Evolutionary conservation across 2,329 filamentous ascomycete genomes (phyloP).

Genomic region (Aspergillus carbonarius): DNA sequence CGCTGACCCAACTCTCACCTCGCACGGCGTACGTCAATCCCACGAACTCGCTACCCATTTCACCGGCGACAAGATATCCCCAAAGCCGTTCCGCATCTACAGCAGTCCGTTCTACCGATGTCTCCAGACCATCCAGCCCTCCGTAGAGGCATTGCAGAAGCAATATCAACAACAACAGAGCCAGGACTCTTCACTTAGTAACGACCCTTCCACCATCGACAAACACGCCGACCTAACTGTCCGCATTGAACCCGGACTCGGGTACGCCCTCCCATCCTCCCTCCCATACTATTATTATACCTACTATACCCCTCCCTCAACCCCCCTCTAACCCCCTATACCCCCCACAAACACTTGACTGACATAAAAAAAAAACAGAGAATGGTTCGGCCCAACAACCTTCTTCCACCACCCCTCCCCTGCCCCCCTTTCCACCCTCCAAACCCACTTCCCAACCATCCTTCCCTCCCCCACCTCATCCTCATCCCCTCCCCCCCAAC

Average conservation of each 20-base stretch:
- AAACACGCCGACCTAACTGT: conserved; percentile 39
- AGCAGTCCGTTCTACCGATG: conserved; percentile 85
- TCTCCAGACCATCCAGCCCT: conserved; percentile 76
- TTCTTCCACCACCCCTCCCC: conserved; percentile 82
- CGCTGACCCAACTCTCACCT: conserved; percentile 81
- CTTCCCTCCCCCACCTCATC: conserved; percentile 50
- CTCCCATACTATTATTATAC: neutral
- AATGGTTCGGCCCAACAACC: conserved; percentile 84
- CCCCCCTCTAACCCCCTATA: neutral
- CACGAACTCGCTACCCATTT: conserved; percentile 64
- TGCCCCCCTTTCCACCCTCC: conserved; percentile 62
- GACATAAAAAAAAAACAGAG: conserved; percentile 48
- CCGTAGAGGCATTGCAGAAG: conserved; percentile 43
- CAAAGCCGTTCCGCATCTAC: conserved; percentile 61
- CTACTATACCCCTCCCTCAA: neutral
- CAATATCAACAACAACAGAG: conserved; percentile 20
- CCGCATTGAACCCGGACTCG: conserved; percentile 53
- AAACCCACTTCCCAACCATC: conserved; percentile 59
- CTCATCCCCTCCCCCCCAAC: conserved; percentile 28
- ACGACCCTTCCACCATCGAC: conserved; percentile 31
- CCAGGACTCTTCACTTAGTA: neutral
- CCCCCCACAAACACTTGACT: neutral
- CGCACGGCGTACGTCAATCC: conserved; percentile 82
- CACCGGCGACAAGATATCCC: conserved; percentile 30
- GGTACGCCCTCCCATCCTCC: conserved; percentile 36